Conservation (phyloP, 2,329 filamentous ascomycete species). For the Penicillium griseofulvum region DNA sequence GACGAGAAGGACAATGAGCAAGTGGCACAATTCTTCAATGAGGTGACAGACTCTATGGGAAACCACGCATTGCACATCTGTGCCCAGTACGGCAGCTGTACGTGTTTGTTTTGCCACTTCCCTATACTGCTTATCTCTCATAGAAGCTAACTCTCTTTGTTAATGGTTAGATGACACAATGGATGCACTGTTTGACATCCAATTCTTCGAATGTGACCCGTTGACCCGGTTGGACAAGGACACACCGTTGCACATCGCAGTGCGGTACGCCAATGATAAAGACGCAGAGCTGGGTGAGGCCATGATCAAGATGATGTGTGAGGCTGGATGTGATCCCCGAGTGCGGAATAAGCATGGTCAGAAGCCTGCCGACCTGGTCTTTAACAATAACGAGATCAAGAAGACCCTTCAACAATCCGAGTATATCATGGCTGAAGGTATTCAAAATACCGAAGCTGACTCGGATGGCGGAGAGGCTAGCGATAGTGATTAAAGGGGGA, state of each 20-base stretch:
- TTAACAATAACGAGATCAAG: slow-evolving; percentile 44
- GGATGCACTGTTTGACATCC: slow-evolving; percentile 48
- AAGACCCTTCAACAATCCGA: slow-evolving; percentile 45
- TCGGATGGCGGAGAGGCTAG: slow-evolving; percentile 41
- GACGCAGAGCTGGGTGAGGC: slow-evolving; percentile 42
- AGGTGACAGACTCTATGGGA: slow-evolving; percentile 78
- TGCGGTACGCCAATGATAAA: slow-evolving; percentile 48
- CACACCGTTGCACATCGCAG: slow-evolving; percentile 47
- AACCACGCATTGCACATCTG: slow-evolving; percentile 89
- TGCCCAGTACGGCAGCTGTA: slow-evolving; percentile 80
- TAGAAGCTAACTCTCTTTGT: neutral
- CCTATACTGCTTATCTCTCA: neutral
- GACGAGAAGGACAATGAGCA: slow-evolving; percentile 59
- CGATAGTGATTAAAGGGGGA: slow-evolving; percentile 37
- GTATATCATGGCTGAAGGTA: slow-evolving; percentile 47
- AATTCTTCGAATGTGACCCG: slow-evolving; percentile 50
- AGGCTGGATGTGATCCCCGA: slow-evolving; percentile 49
- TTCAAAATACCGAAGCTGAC: slow-evolving; percentile 37
- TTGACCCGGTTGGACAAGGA: slow-evolving; percentile 47
- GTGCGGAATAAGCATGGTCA: slow-evolving; percentile 49
- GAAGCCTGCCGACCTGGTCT: slow-evolving; percentile 47
- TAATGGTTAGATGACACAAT: slow-evolving; percentile 44
- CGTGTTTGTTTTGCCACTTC: slow-evolving; percentile 34
- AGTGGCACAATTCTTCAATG: slow-evolving; percentile 77
- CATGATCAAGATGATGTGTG: slow-evolving; percentile 51